These are phyloP conservation scores for Aethionema arabicum DNA, from an alignment of 345 rosid genomes.

Conservation along the genomic window DNA sequence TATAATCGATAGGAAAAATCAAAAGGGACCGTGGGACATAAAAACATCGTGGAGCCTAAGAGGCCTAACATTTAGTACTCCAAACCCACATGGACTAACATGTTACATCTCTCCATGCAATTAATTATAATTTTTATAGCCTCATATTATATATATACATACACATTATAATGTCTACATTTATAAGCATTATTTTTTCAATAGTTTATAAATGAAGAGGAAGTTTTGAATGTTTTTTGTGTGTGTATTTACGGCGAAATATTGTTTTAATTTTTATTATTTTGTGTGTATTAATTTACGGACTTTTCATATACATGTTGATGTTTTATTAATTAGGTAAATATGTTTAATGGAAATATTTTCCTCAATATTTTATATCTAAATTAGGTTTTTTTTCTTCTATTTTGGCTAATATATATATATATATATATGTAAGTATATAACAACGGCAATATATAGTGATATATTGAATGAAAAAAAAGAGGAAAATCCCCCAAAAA, in stretches of 20 bases:
- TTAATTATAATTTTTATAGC: not conserved
- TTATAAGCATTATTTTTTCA: not conserved
- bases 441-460: too few species aligned
- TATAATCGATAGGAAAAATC: constrained; percentile 24
- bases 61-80: constrained; percentile 29
- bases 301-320: too few species aligned
- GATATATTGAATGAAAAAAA: too few species aligned
- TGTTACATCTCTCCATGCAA: constrained; percentile 27
- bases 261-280: too few species aligned
- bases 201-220: not conserved
- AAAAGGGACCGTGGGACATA: constrained; percentile 25
- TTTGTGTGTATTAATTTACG: too few species aligned
- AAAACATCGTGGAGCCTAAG: constrained; percentile 38
- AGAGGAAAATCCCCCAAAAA: too few species aligned
- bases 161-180: not conserved
- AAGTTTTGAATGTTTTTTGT: not conserved
- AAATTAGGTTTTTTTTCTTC: too few species aligned
- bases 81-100: constrained; percentile 38
- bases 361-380: too few species aligned
- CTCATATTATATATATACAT: not conserved
- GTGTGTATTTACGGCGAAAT: not conserved
- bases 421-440: too few species aligned
- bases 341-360: too few species aligned
- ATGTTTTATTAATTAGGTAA: too few species aligned
- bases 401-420: too few species aligned